A percentile compares a stretch with the other conserved stretches of the same genome.
phyloP scores from a whole-genome alignment of 257 asterid genomes.

The Nicotiana sylvestris region DNA sequence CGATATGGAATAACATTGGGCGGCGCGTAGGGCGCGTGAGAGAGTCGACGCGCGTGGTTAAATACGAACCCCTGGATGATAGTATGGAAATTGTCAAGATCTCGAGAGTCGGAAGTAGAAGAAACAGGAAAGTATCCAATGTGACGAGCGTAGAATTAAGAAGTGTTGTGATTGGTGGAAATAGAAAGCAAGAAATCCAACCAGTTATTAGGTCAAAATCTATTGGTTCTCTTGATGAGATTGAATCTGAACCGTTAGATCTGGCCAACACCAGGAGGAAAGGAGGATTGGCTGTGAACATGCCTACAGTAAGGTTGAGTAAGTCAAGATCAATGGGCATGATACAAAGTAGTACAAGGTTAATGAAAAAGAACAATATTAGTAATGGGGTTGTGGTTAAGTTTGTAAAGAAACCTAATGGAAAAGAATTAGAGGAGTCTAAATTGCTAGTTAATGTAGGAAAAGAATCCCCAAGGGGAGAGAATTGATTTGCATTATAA shows the following conservation, averaged over 20 bases:
- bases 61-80: constrained; percentile 60
- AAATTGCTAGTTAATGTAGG: constrained; percentile 36
- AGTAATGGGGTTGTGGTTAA: constrained; percentile 13
- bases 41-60: constrained; percentile 24
- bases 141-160: constrained; percentile 21
- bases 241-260: constrained; percentile 36
- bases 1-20: constrained; percentile 38
- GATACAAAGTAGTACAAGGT: constrained; percentile 35
- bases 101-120: constrained; percentile 29
- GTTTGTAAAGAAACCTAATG: constrained; percentile 18
- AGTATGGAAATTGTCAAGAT: constrained; percentile 37
- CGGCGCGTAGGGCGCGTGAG: constrained; percentile 52
- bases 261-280: constrained; percentile 19
- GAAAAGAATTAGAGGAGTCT: constrained; percentile 41
- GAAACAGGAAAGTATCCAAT: constrained; percentile 59
- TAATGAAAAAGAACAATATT: constrained; percentile 13
- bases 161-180: constrained; percentile 19
- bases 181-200: constrained; percentile 3
- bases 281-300: constrained; percentile 48
- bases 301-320: constrained; percentile 44
- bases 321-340: constrained; percentile 74
- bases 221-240: constrained; percentile 55
- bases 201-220: constrained; percentile 51
- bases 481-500: not conserved
- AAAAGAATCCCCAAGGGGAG: constrained; percentile 7